A percentile compares a stretch with the other conserved stretches of the same genome.
Evolutionary conservation across 805 yeast genomes (phyloP).

Genomic region (Nakazawaea ernobii): DNA sequence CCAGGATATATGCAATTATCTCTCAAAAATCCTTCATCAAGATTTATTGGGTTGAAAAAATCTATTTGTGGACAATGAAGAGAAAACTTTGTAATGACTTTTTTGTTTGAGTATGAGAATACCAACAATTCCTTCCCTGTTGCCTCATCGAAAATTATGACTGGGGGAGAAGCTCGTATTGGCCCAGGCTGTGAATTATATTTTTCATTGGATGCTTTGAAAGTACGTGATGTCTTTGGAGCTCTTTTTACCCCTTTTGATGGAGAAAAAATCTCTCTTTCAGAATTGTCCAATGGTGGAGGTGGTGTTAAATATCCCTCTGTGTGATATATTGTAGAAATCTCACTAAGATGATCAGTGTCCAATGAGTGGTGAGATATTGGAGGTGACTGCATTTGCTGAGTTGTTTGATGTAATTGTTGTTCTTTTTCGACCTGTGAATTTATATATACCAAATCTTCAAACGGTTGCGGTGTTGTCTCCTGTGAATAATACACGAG

Average conservation of each 20-base stretch:
- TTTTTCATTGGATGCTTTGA: background rate
- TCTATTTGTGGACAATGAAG: conserved; percentile 18
- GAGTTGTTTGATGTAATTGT: no score
- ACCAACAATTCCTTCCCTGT: conserved; percentile 25
- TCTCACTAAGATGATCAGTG: no score
- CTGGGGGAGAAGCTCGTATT: conserved; percentile 18
- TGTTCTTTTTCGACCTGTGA: no score
- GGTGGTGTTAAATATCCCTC: background rate
- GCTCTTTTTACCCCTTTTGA: background rate
- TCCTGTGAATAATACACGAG: no score
- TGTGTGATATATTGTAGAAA: no score
- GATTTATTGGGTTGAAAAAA: background rate
- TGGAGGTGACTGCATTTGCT: no score
- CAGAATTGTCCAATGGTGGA: no score
- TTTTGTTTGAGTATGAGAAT: conserved; percentile 25
- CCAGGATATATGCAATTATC: conserved; percentile 43
- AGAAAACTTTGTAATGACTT: conserved; percentile 20
- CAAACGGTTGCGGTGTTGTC: no score
- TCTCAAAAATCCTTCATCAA: conserved; percentile 22
- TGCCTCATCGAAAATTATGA: conserved; percentile 15
- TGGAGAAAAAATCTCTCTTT: no score
- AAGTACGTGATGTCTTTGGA: background rate
- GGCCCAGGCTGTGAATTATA: conserved; percentile 27
- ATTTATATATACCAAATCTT: no score
- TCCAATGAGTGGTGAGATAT: no score